These are phyloP conservation scores for Podila verticillata DNA, from an alignment of 192 early-diverging fungal species.

Conservation along the genomic window DNA sequence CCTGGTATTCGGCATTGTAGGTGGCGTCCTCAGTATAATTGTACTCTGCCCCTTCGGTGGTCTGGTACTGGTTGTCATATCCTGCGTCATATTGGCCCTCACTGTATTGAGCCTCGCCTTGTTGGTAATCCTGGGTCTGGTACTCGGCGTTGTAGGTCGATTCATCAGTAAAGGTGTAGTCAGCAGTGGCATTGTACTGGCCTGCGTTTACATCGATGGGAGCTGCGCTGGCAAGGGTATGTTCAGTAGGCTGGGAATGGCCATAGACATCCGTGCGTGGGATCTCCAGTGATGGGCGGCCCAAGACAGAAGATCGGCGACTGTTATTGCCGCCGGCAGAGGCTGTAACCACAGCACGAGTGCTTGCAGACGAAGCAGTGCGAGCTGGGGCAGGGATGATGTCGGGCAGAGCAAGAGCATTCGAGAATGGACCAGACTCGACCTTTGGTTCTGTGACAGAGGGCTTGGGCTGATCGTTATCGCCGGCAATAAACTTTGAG, in stretches of 20 bases:
- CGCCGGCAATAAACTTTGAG: slow-evolving; percentile 69
- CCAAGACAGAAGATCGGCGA: slow-evolving; percentile 18
- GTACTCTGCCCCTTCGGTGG: background rate
- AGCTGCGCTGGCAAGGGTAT: background rate
- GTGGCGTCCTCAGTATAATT: background rate
- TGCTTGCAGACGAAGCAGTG: slow-evolving; percentile 30
- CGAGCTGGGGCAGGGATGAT: slow-evolving; percentile 32
- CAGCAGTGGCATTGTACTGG: slow-evolving; percentile 1
- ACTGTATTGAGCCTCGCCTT: background rate
- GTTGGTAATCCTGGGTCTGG: slow-evolving; percentile 11
- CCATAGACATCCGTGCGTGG: slow-evolving; percentile 15
- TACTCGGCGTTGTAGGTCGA: slow-evolving; percentile 15
- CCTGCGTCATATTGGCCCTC: slow-evolving; percentile 8
- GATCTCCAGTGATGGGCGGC: slow-evolving; percentile 25
- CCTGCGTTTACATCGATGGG: background rate
- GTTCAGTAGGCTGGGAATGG: slow-evolving; percentile 3
- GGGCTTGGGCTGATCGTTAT: slow-evolving; percentile 51
- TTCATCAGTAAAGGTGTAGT: slow-evolving; percentile 16
- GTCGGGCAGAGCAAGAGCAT: slow-evolving; percentile 38
- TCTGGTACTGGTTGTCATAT: slow-evolving; percentile 18
- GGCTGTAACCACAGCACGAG: background rate
- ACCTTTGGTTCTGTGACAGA: slow-evolving; percentile 41
- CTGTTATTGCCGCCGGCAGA: background rate
- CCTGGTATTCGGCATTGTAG: slow-evolving; percentile 5
- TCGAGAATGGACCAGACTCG: slow-evolving; percentile 39